These are phyloP conservation scores for Aquilaria malaccensis DNA, from an alignment of 345 rosid genomes.

Conservation along the genomic window DNA sequence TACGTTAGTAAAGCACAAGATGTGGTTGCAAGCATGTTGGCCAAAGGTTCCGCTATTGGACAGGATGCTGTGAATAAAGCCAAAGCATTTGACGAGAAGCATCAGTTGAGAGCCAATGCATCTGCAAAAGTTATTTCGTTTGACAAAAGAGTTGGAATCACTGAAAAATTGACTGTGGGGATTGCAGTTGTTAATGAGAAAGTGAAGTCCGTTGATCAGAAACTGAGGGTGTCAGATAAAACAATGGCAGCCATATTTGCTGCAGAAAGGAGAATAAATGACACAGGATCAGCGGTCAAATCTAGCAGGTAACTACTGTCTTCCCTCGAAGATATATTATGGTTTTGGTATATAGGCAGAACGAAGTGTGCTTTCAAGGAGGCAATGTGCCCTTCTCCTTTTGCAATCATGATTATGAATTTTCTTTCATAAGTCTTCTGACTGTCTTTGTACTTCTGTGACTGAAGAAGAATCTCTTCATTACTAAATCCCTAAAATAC, in stretches of 20 bases:
- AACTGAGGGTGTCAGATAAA: conserved; percentile 88
- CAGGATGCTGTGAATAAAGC: conserved; percentile 96
- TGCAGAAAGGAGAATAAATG: conserved; percentile 84
- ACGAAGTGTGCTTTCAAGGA: no score
- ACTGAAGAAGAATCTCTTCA: no score
- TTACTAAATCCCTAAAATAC: no score
- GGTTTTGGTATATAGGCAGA: no score
- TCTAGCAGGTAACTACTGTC: conserved; percentile 64
- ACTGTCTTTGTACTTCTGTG: no score
- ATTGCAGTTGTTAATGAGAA: conserved; percentile 86
- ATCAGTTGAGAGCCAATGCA: conserved; percentile 75
- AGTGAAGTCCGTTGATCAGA: conserved; percentile 92
- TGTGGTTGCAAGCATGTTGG: conserved; percentile 69
- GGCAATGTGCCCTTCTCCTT: no score
- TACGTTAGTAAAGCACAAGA: conserved; percentile 85
- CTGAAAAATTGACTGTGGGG: conserved; percentile 78
- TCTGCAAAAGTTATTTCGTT: conserved; percentile 82
- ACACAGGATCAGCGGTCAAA: conserved; percentile 95
- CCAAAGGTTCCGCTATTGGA: conserved; percentile 79
- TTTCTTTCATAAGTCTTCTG: no score
- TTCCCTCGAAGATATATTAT: neutral
- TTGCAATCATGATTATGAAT: no score
- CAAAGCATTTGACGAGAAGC: conserved; percentile 89
- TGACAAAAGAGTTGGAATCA: conserved; percentile 74
- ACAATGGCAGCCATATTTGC: conserved; percentile 98